Evolutionary conservation across 2,329 filamentous ascomycete species (phyloP).

Genomic region (Colletotrichum tabaci): DNA sequence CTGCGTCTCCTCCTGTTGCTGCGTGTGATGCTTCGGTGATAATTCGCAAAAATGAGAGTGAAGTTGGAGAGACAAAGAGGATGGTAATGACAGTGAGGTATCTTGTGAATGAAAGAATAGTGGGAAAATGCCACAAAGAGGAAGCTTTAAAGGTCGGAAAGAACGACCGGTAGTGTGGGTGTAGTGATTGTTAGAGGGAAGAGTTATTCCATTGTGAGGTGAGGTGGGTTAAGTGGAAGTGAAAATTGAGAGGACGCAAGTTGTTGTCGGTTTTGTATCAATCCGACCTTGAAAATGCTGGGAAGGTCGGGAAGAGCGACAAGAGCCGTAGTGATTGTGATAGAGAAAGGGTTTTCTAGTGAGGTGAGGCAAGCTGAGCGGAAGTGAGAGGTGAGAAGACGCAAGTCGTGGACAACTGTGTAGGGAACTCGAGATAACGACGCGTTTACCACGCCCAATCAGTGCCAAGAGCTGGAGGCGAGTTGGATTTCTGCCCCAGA

Average conservation of each 20-base stretch:
- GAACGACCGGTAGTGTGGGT: background rate
- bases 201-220: conserved; percentile 12
- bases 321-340: background rate
- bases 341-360: background rate
- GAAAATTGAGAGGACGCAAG: too few relatives aligned
- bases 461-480: background rate
- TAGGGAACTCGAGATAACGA: background rate
- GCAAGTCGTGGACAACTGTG: background rate
- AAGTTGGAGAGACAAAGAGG: background rate
- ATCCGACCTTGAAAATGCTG: too few relatives aligned
- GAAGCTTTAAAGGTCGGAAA: background rate
- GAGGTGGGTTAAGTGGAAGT: background rate
- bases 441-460: conserved; percentile 1
- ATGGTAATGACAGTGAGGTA: background rate
- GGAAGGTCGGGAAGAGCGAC: too few relatives aligned
- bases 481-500: background rate
- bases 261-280: too few relatives aligned
- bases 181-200: background rate
- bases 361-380: background rate
- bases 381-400: too few relatives aligned
- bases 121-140: background rate
- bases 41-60: background rate
- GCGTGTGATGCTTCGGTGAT: too few relatives aligned
- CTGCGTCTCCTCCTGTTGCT: background rate
- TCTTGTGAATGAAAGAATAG: background rate